Evolutionary conservation across 148 eudicot genomes (phyloP), one percentile per base, ranked within the genome.

Genomic region (Silene latifolia): DNA sequence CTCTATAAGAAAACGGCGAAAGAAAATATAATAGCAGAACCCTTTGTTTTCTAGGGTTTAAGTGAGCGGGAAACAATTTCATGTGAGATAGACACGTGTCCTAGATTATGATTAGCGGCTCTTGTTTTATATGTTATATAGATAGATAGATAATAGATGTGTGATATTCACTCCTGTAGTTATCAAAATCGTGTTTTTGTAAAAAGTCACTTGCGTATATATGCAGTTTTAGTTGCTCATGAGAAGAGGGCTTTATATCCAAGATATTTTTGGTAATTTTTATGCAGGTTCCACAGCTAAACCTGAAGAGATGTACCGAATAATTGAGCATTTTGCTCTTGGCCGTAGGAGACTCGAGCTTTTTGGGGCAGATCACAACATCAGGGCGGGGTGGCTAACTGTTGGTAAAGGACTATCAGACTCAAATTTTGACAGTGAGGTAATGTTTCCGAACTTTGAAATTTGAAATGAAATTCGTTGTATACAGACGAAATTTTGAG

Each of bases 241-340:
- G 57, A 13, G 19, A 7, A 48, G 46, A 47, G 42, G 66, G 54
- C 14, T 77, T 57, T 21, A 62, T 39, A 59, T 63, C 20, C 19
- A 9, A 63, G 51, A 59, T 67, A 15, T 58, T 74, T 9, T 57
- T 79, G 73, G 54, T 11, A 63, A 70, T 77, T 74, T 14, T 8
- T 63, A 56, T 84, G 70, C 86, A 94, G 97, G 97, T 59, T 95
- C 97, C 69, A 90, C 97, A 57, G 96, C 88, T 74, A 95, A 95
- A 80, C 98, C 98, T 73, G 97, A 95, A 79, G 98, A 95, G 77
- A 92, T 95, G 87, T 95, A 92, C 77, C 84, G 97, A 25, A 95
- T 95, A 54, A 78, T 95, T 75, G 98, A 95, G 90, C 98, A 95
- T 89, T 95, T 95, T 86, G 89, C 93, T 63, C 93, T 95, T 76